Conservation (phyloP, 1,284 basidiomycete genomes). For the Rugosomyces carneus region DNA sequence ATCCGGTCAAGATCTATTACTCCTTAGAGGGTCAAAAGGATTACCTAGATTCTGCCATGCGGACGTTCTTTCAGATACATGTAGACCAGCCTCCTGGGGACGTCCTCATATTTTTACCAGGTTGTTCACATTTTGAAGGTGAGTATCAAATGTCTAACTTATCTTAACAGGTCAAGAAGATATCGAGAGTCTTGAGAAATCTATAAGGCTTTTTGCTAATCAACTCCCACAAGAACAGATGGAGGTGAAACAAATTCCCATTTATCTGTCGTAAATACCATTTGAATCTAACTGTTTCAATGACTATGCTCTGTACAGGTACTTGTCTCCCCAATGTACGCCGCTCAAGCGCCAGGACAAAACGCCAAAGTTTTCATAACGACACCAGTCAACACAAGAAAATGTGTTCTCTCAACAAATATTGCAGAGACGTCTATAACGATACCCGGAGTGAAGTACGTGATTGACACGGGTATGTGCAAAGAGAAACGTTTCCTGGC, state of each 20-base stretch:
- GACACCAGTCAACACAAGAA: slow-evolving; percentile 68
- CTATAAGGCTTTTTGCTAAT: slow-evolving; percentile 60
- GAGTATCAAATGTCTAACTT: slow-evolving; percentile 4
- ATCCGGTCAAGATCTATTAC: slow-evolving; percentile 83
- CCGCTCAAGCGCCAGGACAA: slow-evolving; percentile 72
- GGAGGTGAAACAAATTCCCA: slow-evolving; percentile 34
- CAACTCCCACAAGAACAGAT: slow-evolving; percentile 53
- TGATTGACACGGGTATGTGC: slow-evolving; percentile 92
- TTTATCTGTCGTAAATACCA: not conserved
- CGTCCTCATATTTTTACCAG: slow-evolving; percentile 90
- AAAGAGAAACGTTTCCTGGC: slow-evolving; percentile 91
- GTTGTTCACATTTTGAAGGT: slow-evolving; percentile 26
- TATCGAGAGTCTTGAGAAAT: slow-evolving; percentile 82
- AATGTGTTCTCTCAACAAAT: slow-evolving; percentile 92
- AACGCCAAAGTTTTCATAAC: slow-evolving; percentile 77
- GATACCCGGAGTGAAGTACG: slow-evolving; percentile 92
- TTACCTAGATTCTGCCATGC: slow-evolving; percentile 85
- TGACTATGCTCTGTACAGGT: slow-evolving; percentile 38
- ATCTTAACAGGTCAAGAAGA: slow-evolving; percentile 78
- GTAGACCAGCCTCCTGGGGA: slow-evolving; percentile 77
- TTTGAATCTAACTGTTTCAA: slow-evolving; percentile 1
- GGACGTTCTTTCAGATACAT: slow-evolving; percentile 91
- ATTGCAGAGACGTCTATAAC: slow-evolving; percentile 99
- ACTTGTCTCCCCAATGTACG: slow-evolving; percentile 76
- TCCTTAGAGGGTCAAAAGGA: slow-evolving; percentile 70